Percentiles rank a stretch among this genome's conserved stretches.
Evolutionary conservation across 805 yeast species (phyloP).

Genomic region (Wickerhamomyces chaumierensis): DNA sequence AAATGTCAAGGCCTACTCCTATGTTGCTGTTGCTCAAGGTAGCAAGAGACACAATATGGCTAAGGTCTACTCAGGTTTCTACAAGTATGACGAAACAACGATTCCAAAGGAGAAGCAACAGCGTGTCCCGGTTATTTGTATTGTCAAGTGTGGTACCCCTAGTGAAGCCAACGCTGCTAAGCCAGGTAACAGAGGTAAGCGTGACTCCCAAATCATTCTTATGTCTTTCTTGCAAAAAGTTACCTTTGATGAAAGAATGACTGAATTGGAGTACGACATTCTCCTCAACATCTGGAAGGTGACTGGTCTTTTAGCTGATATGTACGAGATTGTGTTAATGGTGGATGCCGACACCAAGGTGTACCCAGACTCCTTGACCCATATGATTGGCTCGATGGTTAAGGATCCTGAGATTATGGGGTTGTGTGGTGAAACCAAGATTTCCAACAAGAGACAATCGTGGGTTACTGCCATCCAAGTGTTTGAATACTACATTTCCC

Average conservation of each 20-base stretch:
- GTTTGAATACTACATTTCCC: conserved; percentile 86
- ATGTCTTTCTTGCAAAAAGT: conserved; percentile 85
- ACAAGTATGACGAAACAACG: conserved; percentile 68
- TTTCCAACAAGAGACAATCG: conserved; percentile 66
- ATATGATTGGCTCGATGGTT: conserved; percentile 84
- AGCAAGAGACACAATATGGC: conserved; percentile 96
- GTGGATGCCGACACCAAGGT: conserved; percentile 93
- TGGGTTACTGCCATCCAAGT: conserved; percentile 95
- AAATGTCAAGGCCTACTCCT: conserved; percentile 71
- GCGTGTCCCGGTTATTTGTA: conserved; percentile 64
- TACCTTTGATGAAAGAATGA: conserved; percentile 90
- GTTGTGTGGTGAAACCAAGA: conserved; percentile 89
- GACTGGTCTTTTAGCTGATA: conserved; percentile 76
- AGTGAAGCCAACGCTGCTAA: conserved; percentile 57
- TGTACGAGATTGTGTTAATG: conserved; percentile 77
- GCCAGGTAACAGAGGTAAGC: conserved; percentile 94
- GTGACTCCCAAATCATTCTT: conserved; percentile 85
- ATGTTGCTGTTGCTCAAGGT: conserved; percentile 94
- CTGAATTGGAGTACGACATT: conserved; percentile 75
- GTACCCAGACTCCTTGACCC: conserved; percentile 78
- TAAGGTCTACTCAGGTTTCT: conserved; percentile 89
- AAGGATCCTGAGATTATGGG: conserved; percentile 85
- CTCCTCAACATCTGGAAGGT: conserved; percentile 66
- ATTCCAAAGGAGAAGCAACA: conserved; percentile 77
- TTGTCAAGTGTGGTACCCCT: conserved; percentile 86